Evolutionary conservation across 164 flowering plant species (phyloP).

Genomic region (Tetrastigma voinierianum): DNA sequence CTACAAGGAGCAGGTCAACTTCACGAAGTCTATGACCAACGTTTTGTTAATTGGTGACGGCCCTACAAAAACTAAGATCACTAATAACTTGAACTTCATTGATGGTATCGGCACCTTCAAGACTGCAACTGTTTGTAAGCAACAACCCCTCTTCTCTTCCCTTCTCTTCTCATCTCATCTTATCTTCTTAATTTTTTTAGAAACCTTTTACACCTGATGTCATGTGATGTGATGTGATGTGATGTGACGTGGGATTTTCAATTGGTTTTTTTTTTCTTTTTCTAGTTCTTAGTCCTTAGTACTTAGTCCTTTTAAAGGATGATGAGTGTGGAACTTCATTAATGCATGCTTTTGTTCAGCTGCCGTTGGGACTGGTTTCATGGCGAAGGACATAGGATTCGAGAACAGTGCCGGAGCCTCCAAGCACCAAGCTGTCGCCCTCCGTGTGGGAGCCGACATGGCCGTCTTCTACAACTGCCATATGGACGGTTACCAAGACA

Average conservation of each 20-base stretch:
- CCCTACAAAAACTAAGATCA: conserved; percentile 61
- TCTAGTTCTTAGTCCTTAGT: too few species aligned
- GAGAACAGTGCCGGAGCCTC: conserved; percentile 76
- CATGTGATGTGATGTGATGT: too few species aligned
- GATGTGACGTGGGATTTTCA: too few species aligned
- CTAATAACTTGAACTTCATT: conserved; percentile 50
- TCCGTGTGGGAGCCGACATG: conserved; percentile 50
- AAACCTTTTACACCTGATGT: too few species aligned
- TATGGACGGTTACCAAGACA: conserved; percentile 69
- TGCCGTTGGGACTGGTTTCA: conserved; percentile 46
- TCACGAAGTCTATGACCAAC: conserved; percentile 34
- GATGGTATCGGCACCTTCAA: conserved; percentile 53
- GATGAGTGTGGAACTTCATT: too few species aligned
- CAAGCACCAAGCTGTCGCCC: conserved; percentile 77
- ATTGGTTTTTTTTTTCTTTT: too few species aligned
- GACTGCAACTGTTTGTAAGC: conserved; percentile 73
- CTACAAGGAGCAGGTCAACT: conserved; percentile 52
- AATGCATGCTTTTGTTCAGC: conserved; percentile 41
- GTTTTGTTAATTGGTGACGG: conserved; percentile 81
- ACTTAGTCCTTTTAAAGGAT: too few species aligned
- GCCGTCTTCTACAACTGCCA: conserved; percentile 70
- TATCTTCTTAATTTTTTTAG: background rate
- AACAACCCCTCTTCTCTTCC: background rate
- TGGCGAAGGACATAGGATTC: conserved; percentile 70
- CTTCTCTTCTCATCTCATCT: background rate